Base-by-base conservation (phyloP, 345 rosid genomes). In the Lepidium sativum region DNA sequence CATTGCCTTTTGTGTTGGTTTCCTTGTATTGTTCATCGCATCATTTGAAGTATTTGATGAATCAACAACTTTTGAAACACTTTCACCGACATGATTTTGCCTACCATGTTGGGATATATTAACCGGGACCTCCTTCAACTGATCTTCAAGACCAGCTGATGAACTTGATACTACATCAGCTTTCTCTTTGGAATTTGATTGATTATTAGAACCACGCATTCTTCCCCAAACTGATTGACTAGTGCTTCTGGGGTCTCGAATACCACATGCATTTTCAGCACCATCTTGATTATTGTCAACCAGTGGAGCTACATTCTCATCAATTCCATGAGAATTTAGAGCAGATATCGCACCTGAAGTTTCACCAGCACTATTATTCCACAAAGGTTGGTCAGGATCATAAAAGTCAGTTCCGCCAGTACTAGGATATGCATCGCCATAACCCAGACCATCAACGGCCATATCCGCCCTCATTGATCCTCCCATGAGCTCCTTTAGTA, bases 381-480 rank as follows among this genome's bases (percentile, higher is more conserved):
- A 94, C 66, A 94, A 65, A 44, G 97, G 99, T 73, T 94, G 97
- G 80, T 94, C 99, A 69, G 99, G 99, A 80, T 94, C 99, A 75
- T 94, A 94, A 51, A 88, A 73, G 78, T 94, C 99, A 42, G 86
- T 81, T 65, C 84, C 92, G 70, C 61, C 78, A 54, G 74, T 77
- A 79, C 79, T 81, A 66, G 83, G 57, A 76, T 65, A 84, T 49
- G 72, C 81, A 79, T 79, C 80, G 72, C 85, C 84, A 60, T 79
- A 77, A 54, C 81, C 85, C 64, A 79, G 49, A 55, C 77, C 81
- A 65, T 81, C 92, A 72, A 81, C 85, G 67, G 45, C 43, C 72
- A 88, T 63, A n/a, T 77, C 87, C 92, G 0, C 84, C 84, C 47
- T 73, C 72, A 16, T 66, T 67, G 45, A 40, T 60, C 51, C 54